Percentiles rank a stretch among this genome's conserved stretches.
These are phyloP conservation scores for Lactifluus subvellereus DNA, from an alignment of 768 basidiomycete species.

Conservation along the genomic window DNA sequence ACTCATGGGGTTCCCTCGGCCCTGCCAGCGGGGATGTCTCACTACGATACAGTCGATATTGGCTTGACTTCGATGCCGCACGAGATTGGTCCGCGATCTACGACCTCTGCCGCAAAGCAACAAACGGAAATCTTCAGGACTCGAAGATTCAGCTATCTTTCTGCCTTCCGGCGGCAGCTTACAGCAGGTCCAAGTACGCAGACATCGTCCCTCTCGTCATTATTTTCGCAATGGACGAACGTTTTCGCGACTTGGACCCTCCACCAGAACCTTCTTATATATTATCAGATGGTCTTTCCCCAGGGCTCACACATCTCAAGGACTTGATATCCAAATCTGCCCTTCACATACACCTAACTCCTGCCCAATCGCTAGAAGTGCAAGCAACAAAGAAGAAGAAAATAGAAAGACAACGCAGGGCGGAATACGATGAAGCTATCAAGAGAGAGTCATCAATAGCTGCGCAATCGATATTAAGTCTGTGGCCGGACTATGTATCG, in stretches of 20 bases:
- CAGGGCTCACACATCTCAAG: not conserved
- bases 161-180: conserved; percentile 1
- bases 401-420: not conserved
- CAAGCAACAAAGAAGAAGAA: not conserved
- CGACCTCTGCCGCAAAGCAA: not conserved
- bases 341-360: not conserved
- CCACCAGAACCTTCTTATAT: not conserved
- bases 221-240: not conserved
- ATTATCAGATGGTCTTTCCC: not conserved
- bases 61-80: not conserved
- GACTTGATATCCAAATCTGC: not conserved
- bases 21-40: not conserved
- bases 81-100: conserved; percentile 1
- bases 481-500: not conserved
- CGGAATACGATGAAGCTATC: not conserved
- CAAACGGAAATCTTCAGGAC: not conserved
- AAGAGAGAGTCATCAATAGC: not conserved
- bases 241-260: not conserved
- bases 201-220: not conserved
- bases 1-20: conserved; percentile 3
- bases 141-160: not conserved
- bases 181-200: not conserved
- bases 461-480: not conserved
- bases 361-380: not conserved
- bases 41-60: conserved; percentile 7